Base-by-base conservation (phyloP, 2,329 filamentous ascomycete genomes). In the Fusarium globosum region DNA sequence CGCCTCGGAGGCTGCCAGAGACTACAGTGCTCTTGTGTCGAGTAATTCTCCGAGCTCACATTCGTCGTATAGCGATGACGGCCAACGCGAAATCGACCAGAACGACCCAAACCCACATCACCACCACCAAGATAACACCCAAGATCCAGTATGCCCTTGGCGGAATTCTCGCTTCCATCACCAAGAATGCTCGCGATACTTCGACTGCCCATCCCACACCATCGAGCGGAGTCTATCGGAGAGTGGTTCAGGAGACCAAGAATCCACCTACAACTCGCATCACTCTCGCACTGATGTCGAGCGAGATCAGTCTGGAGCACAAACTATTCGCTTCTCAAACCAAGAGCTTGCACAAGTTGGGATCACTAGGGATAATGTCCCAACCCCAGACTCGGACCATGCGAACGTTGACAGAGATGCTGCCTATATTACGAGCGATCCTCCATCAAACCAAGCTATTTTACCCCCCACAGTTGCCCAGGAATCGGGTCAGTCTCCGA, bases 141-240 rank as follows among this genome's bases (percentile, higher is more conserved):
- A 52, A 36, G 46, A 67, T 13, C 41, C 53, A 42, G 53, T 57
- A 36, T 87, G 85, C 65, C 80, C 74, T 41, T 86, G 83, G 80
- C 82, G 81, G 56, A 85, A 80, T 15, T 28, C 76, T 23, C 78
- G 79, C 20, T 85, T 81, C 49, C 75, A 84, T 71, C 81, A 85
- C 57, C 80, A 83, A 55, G 86, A 87, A 76, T 87, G 86, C 75
- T 81, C 82, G 16, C 82, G 82, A 52, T 88, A 82, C 76, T 83
- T 86, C 64, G 86, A 88, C 78, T 87, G 86, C 48, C 86, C 86
- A 38, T 83, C 85, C 8, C 86, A 88, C 64, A 69, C 80, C 23
- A 73, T 85, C 51, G 83, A 84, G 74, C 82, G 86, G 58, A 76
- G 74, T 35, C 66, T 81, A 26, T 82, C 82, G 42, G 64, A 74